phyloP scores from a whole-genome alignment of 1,139 yeast genomes.

The Blastobotrys raffinosifermentans region DNA sequence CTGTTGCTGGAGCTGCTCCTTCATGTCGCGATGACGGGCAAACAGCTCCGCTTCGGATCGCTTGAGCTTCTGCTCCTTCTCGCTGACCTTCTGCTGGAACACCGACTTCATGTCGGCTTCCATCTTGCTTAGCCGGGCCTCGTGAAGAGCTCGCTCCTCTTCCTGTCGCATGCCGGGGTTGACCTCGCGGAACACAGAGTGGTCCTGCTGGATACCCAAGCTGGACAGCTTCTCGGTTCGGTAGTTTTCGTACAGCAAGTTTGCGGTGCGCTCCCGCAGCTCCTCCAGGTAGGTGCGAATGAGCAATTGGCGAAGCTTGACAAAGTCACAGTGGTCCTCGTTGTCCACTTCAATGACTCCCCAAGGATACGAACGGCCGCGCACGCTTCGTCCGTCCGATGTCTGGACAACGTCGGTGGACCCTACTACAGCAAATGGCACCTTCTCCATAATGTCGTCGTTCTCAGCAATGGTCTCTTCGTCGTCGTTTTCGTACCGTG shows the following conservation, averaged over 20 bases:
- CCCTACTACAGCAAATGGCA: slow-evolving; percentile 95
- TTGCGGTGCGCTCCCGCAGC: slow-evolving; percentile 79
- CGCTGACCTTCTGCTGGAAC: slow-evolving; percentile 93
- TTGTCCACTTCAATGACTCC: slow-evolving; percentile 95
- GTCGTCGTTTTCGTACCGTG: slow-evolving; percentile 75
- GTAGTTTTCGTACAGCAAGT: slow-evolving; percentile 77
- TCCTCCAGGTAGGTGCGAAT: slow-evolving; percentile 91
- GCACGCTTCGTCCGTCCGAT: slow-evolving; percentile 69
- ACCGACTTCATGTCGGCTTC: slow-evolving; percentile 96
- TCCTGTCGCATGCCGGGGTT: slow-evolving; percentile 91
- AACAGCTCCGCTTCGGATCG: slow-evolving; percentile 96
- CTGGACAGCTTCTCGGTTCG: slow-evolving; percentile 73
- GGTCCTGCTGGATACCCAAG: slow-evolving; percentile 92
- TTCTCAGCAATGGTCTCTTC: slow-evolving; percentile 66
- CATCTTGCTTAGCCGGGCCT: slow-evolving; percentile 88
- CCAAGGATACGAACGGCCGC: slow-evolving; percentile 98
- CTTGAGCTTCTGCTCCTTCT: slow-evolving; percentile 95
- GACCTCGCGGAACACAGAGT: slow-evolving; percentile 83
- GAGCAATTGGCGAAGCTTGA: slow-evolving; percentile 81
- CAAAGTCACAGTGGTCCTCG: slow-evolving; percentile 90
- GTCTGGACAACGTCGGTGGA: slow-evolving; percentile 72
- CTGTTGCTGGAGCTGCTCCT: slow-evolving; percentile 85
- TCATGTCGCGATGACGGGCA: slow-evolving; percentile 94
- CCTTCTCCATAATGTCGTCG: slow-evolving; percentile 56
- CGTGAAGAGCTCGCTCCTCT: slow-evolving; percentile 90